phyloP scores from a whole-genome alignment of 2,329 filamentous ascomycete species.

The Nothomitra cinnamomea region DNA sequence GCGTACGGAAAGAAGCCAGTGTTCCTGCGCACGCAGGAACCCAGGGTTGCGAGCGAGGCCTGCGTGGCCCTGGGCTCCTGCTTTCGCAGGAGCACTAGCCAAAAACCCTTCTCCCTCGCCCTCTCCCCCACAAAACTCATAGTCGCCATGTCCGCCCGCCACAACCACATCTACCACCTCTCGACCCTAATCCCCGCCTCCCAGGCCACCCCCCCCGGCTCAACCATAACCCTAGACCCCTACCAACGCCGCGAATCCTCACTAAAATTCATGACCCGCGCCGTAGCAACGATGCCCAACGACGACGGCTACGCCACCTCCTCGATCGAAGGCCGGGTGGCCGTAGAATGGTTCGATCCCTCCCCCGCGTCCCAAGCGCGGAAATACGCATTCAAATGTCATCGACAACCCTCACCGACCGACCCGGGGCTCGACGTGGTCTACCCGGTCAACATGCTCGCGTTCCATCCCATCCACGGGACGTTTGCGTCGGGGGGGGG shows the following conservation, averaged over 20 bases:
- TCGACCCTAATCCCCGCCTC: slow-evolving; percentile 42
- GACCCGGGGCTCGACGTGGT: slow-evolving; percentile 57
- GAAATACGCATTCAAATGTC: slow-evolving; percentile 98
- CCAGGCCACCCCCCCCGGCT: slow-evolving; percentile 30
- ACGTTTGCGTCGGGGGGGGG: slow-evolving; percentile 84
- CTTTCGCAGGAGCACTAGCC: too few relatives aligned
- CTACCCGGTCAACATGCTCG: slow-evolving; percentile 78
- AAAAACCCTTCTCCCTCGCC: slow-evolving; percentile 76
- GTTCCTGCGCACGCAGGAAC: too few relatives aligned
- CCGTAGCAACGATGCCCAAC: slow-evolving; percentile 90
- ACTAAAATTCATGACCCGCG: slow-evolving; percentile 88
- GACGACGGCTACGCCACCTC: slow-evolving; percentile 85
- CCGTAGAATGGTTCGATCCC: slow-evolving; percentile 96
- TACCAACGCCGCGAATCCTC: slow-evolving; percentile 92
- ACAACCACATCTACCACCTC: slow-evolving; percentile 91
- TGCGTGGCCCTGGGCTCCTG: too few relatives aligned
- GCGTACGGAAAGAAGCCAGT: too few relatives aligned
- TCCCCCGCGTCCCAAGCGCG: slow-evolving; percentile 70
- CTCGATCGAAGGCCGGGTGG: slow-evolving; percentile 87
- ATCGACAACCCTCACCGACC: slow-evolving; percentile 55
- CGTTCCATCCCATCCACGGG: slow-evolving; percentile 67
- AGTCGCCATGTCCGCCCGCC: slow-evolving; percentile 84
- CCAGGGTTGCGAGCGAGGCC: too few relatives aligned
- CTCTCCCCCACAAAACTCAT: slow-evolving; percentile 71
- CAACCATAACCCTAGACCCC: slow-evolving; percentile 43